Evolutionary conservation across 1,139 yeast genomes (phyloP).

Genomic region (Geotrichum europaeum): DNA sequence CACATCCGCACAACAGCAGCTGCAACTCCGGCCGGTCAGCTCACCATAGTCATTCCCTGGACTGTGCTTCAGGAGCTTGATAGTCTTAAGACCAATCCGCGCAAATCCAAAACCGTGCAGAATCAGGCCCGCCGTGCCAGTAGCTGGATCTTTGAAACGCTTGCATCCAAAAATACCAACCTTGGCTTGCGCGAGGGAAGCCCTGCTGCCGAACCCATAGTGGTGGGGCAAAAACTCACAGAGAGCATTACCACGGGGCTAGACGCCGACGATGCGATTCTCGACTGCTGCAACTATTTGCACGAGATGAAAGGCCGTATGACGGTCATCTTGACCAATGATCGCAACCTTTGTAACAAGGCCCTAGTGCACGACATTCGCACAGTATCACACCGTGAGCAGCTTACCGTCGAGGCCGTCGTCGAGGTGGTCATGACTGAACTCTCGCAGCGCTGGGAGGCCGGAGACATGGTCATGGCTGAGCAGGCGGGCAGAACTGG

Average conservation of each 20-base stretch:
- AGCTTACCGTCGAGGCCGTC: background rate
- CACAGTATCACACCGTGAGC: slow-evolving; percentile 47
- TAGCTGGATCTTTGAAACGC: slow-evolving; percentile 64
- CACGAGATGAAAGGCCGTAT: slow-evolving; percentile 38
- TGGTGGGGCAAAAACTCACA: slow-evolving; percentile 58
- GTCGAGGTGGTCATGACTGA: background rate
- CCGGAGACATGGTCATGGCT: background rate
- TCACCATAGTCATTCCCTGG: slow-evolving; percentile 58
- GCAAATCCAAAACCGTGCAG: slow-evolving; percentile 17
- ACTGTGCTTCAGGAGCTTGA: slow-evolving; percentile 73
- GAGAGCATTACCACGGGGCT: slow-evolving; percentile 44
- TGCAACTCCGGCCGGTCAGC: slow-evolving; percentile 34
- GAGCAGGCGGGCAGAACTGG: background rate
- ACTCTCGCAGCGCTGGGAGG: background rate
- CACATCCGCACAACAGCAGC: background rate
- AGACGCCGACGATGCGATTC: slow-evolving; percentile 69
- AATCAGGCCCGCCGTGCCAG: slow-evolving; percentile 64
- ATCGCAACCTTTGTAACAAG: slow-evolving; percentile 71
- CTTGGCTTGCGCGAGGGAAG: background rate
- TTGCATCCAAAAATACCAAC: slow-evolving; percentile 41
- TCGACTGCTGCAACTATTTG: slow-evolving; percentile 76
- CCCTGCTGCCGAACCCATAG: slow-evolving; percentile 37
- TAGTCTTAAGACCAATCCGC: slow-evolving; percentile 53
- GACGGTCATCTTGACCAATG: slow-evolving; percentile 69
- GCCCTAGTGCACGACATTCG: slow-evolving; percentile 63